These are phyloP conservation scores for Podosphaera xanthii DNA, from an alignment of 2,329 filamentous ascomycete genomes.

Conservation along the genomic window DNA sequence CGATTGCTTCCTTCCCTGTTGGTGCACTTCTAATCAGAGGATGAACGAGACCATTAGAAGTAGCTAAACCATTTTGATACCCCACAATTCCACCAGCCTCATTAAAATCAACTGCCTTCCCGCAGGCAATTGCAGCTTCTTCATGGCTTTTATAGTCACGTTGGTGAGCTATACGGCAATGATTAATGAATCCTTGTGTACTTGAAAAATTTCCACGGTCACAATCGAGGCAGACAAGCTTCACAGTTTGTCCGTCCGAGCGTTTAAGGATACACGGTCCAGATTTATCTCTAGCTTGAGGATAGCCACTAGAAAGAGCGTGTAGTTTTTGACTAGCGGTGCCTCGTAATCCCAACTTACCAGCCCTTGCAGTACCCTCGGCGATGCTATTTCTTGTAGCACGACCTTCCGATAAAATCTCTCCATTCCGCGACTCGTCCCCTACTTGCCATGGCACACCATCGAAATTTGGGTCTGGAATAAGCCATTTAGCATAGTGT, in stretches of 20 bases:
- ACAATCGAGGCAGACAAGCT: slow-evolving; percentile 76
- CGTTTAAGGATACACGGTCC: slow-evolving; percentile 70
- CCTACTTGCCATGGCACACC: slow-evolving; percentile 23
- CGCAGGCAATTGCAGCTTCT: slow-evolving; percentile 71
- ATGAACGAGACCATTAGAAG: slow-evolving; percentile 30
- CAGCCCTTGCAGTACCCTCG: slow-evolving; percentile 22
- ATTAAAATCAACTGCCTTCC: slow-evolving; percentile 55
- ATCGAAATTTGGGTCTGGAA: slow-evolving; percentile 74
- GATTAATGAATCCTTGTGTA: slow-evolving; percentile 97
- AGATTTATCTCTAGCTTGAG: slow-evolving; percentile 55
- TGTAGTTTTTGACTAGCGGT: slow-evolving; percentile 41
- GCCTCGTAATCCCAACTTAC: slow-evolving; percentile 32
- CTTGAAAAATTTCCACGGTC: slow-evolving; percentile 80
- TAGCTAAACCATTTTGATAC: slow-evolving; percentile 17
- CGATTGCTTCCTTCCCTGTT: slow-evolving; percentile 28
- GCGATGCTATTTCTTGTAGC: slow-evolving; percentile 54
- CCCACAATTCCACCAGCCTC: slow-evolving; percentile 27
- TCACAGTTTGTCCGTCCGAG: slow-evolving; percentile 66
- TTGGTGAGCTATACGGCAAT: slow-evolving; percentile 88
- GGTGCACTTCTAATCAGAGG: slow-evolving; percentile 35
- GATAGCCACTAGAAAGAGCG: slow-evolving; percentile 45
- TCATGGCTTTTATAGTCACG: slow-evolving; percentile 91
- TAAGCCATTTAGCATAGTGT: slow-evolving; percentile 89
- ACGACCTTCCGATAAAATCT: slow-evolving; percentile 40
- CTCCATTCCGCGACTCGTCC: slow-evolving; percentile 15